Percentiles rank a stretch among this genome's conserved stretches.
These are phyloP conservation scores for Sesbania bispinosa DNA, from an alignment of 306 rosid genomes.

Conservation along the genomic window DNA sequence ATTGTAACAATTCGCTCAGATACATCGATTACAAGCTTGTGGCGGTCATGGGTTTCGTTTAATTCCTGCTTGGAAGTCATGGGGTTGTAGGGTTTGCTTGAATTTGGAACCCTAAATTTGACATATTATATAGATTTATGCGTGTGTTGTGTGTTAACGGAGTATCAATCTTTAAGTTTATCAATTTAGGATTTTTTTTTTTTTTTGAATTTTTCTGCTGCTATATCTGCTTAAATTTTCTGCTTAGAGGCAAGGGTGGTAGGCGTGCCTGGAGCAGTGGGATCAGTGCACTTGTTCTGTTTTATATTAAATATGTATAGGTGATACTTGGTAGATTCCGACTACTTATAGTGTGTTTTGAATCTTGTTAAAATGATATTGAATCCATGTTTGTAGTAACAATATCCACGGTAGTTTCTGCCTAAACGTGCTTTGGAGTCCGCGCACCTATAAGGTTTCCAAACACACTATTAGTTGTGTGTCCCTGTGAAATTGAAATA, in stretches of 20 bases:
- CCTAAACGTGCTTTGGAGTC: too few species aligned
- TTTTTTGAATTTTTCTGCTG: not conserved
- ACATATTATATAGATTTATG: not conserved
- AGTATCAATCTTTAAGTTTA: not conserved
- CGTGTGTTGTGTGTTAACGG: not conserved
- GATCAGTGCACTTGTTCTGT: not conserved
- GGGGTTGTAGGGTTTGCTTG: conserved; percentile 1
- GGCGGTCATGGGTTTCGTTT: not conserved
- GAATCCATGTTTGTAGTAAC: too few species aligned
- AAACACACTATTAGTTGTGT: too few species aligned
- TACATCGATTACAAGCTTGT: not conserved
- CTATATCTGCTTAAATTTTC: not conserved
- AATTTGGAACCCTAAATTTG: not conserved
- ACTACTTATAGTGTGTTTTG: too few species aligned
- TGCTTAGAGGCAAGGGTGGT: not conserved
- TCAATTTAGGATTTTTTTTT: not conserved
- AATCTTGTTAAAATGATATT: too few species aligned
- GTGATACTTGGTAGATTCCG: not conserved
- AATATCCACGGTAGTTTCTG: too few species aligned
- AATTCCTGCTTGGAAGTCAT: not conserved
- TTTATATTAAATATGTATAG: not conserved
- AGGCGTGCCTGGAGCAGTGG: not conserved
- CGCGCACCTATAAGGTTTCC: too few species aligned
- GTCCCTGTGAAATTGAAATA: not conserved
- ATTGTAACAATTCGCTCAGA: not conserved